phyloP scores from a whole-genome alignment of 192 early-diverging fungal species.

The Backusella australiensis region DNA sequence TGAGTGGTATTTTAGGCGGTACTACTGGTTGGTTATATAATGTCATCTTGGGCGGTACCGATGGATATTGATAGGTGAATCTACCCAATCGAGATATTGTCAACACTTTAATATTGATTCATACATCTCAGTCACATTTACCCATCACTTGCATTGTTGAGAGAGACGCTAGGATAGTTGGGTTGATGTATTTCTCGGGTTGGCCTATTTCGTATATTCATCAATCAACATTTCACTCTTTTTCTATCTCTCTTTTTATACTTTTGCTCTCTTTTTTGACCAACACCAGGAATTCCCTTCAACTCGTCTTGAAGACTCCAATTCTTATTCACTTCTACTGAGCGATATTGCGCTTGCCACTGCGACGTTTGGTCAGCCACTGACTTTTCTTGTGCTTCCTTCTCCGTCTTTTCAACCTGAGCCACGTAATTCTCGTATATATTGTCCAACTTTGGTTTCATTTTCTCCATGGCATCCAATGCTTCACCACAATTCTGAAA shows the following conservation, averaged over 20 bases:
- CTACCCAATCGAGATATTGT: neutral
- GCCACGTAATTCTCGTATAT: conserved; percentile 3
- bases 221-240: neutral
- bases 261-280: neutral
- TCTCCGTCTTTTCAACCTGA: neutral
- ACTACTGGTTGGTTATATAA: neutral
- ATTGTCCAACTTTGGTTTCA: conserved; percentile 55
- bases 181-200: neutral
- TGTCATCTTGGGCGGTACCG: neutral
- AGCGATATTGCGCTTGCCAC: conserved; percentile 10
- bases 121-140: conserved; percentile 9
- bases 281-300: conserved; percentile 25
- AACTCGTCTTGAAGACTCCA: conserved; percentile 37
- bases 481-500: conserved; percentile 50
- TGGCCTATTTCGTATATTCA: neutral
- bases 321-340: conserved; percentile 10
- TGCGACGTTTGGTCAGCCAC: neutral
- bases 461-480: conserved; percentile 48
- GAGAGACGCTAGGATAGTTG: conserved; percentile 12
- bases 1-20: conserved; percentile 6
- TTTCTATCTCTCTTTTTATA: neutral
- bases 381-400: neutral
- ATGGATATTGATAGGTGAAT: conserved; percentile 6
- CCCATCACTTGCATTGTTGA: conserved; percentile 34
- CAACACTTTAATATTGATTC: neutral